Evolutionary conservation across 495 filamentous ascomycete genomes (phyloP).

Genomic region (Cercophora newfieldiana): DNA sequence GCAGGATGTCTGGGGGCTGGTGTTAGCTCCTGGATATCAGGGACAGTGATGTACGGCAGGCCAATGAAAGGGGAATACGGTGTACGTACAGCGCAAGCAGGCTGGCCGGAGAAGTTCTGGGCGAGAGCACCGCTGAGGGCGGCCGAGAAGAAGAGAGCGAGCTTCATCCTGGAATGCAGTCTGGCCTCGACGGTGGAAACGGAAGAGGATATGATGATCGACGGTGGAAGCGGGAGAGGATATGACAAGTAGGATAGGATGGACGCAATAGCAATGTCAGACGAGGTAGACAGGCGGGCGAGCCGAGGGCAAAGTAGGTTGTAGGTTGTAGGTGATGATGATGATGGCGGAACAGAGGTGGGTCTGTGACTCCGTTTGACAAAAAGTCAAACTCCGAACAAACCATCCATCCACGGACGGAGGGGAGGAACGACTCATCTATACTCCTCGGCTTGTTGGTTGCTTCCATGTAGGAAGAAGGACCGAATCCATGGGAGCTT

Average conservation of each 20-base stretch:
- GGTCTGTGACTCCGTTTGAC: not conserved
- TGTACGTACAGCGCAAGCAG: conserved; percentile 38
- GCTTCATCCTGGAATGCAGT: conserved; percentile 32
- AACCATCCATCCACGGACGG: no score
- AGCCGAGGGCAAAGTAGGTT: no score
- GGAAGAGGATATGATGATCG: no score
- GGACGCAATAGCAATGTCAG: not conserved
- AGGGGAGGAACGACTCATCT: not conserved
- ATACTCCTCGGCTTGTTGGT: not conserved
- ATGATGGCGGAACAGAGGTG: not conserved
- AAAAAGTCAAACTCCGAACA: not conserved
- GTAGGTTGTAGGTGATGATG: not conserved
- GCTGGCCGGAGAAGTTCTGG: conserved; percentile 37
- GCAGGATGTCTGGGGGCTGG: conserved; percentile 30
- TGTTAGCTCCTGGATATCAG: not conserved
- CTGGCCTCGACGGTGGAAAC: no score
- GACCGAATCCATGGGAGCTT: not conserved
- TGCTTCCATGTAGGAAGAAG: not conserved
- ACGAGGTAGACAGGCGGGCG: not conserved
- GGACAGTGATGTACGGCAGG: no score
- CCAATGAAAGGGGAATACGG: not conserved
- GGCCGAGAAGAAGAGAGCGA: conserved; percentile 24
- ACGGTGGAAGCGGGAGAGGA: no score
- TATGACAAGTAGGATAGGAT: no score
- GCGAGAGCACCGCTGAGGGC: conserved; percentile 26